phyloP scores from a whole-genome alignment of 2,329 filamentous ascomycete species.

The Canariomyces notabilis region DNA sequence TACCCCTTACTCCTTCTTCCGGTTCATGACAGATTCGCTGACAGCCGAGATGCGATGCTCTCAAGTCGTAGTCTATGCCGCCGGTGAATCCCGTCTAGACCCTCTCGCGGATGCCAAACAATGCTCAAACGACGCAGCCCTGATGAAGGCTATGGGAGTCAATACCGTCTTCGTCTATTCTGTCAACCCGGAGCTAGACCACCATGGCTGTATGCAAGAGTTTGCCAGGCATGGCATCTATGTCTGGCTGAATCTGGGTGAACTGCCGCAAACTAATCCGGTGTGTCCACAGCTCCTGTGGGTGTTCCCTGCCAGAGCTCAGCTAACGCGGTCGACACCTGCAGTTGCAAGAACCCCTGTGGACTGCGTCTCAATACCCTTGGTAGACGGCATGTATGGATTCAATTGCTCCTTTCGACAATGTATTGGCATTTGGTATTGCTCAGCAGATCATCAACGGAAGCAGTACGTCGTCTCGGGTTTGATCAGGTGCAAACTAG shows the following conservation, averaged over 20 bases:
- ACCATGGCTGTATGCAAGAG: constrained; percentile 12
- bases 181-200: constrained; percentile 3
- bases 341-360: constrained; percentile 1
- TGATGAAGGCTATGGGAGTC: constrained; percentile 7
- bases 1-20: neutral
- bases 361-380: constrained; percentile 5
- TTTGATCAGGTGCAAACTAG: no score
- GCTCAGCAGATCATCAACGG: constrained; percentile 11
- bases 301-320: no score
- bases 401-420: constrained; percentile 8
- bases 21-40: neutral
- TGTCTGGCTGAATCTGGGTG: constrained; percentile 12
- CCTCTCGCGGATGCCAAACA: constrained; percentile 10
- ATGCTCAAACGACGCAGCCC: constrained; percentile 9
- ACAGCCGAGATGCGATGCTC: neutral
- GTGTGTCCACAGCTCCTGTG: neutral
- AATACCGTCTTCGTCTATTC: constrained; percentile 15
- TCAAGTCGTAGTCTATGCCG: constrained; percentile 9
- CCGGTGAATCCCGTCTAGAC: constrained; percentile 1
- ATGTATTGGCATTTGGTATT: constrained; percentile 11
- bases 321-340: no score
- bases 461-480: neutral
- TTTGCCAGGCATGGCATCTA: constrained; percentile 17
- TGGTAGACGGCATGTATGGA: constrained; percentile 8
- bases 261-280: neutral